Base-by-base conservation (phyloP, 805 yeast genomes). In the Sugiyamaella chiloensis region DNA sequence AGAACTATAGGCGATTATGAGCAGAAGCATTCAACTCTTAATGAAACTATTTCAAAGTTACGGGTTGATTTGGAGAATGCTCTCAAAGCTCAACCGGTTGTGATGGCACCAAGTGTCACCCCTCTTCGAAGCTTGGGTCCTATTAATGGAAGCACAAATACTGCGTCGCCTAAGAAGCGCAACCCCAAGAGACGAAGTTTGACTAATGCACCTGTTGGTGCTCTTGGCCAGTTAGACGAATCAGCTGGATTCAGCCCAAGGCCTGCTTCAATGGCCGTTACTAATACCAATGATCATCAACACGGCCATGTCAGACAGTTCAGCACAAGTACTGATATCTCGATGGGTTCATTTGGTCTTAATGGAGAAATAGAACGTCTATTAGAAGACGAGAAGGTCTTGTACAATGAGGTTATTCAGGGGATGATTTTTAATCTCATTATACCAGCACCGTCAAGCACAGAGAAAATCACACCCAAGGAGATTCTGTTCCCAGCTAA, bases 401-500 rank as follows among this genome's bases (percentile, higher is more conserved):
- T 91, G 53, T 91, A 87, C 63, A 75, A 79, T 51, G 97, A 91
- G 66, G 85, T 88, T 42, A 84, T 89, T 24, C 90, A 85, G 57
- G 95, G 96, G 4, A 72, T 93, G 52, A 73, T 93, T 61, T 85
- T 81, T 71, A 90, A 88, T 8, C 75, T 91, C 66, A 85, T 81
- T 67, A 80, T 90, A 46, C 97, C 98, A 39, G 80, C 83, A 31
- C 84, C 95, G 19, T 85, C 88, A 51, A 87, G 85, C 41, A 89
- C 93, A 37, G 83, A 87, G 40, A 87, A 83, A 59, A 72, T 88
- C 54, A 81, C 90, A 12, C 79, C 87, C 62, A 88, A 89, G 62
- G 98, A 93, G 64, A 95, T 91, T 8, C 73, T 93, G 46, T 93
- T 89, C 81, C 99, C 99, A 23, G 93, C 97, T 1, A 81, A 96